phyloP scores from a whole-genome alignment of 495 filamentous ascomycete genomes.

The Haplographium delicatum region DNA sequence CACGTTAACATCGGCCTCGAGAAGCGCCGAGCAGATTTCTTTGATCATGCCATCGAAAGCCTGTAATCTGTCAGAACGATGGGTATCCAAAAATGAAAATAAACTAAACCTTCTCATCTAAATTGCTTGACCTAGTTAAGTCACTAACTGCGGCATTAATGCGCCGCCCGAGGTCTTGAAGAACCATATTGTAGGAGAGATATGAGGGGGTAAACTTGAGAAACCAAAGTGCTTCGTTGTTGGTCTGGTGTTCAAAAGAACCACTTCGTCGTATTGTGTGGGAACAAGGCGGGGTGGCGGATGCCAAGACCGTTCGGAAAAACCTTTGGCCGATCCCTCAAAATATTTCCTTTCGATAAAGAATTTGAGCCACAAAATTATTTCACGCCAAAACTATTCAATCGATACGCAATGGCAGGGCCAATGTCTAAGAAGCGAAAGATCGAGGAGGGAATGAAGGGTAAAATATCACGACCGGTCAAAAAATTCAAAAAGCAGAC shows the following conservation, averaged over 20 bases:
- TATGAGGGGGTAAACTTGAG: neutral
- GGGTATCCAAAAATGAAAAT: neutral
- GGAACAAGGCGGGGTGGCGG: slow-evolving; percentile 7
- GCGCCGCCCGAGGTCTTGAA: slow-evolving; percentile 96
- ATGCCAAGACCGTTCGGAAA: neutral
- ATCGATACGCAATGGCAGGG: slow-evolving; percentile 28
- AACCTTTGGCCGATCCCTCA: slow-evolving; percentile 1
- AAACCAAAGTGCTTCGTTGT: neutral
- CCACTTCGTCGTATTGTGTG: neutral
- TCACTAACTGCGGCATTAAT: slow-evolving; percentile 96
- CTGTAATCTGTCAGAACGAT: slow-evolving; percentile 39
- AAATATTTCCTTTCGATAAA: slow-evolving; percentile 16
- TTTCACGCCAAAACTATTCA: slow-evolving; percentile 3
- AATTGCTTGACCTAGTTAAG: slow-evolving; percentile 81
- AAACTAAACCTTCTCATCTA: slow-evolving; percentile 82
- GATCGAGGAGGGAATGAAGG: slow-evolving; percentile 51
- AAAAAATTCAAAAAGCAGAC: slow-evolving; percentile 63
- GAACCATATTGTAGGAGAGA: slow-evolving; percentile 73
- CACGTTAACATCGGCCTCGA: slow-evolving; percentile 95
- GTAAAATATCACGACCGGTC: slow-evolving; percentile 46
- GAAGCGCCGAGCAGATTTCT: slow-evolving; percentile 87
- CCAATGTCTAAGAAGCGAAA: slow-evolving; percentile 53
- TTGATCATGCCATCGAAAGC: slow-evolving; percentile 98
- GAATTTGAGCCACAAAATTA: neutral
- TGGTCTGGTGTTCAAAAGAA: neutral